Evolutionary conservation across 768 basidiomycete species (phyloP).

Genomic region (Auricularia heimuer): DNA sequence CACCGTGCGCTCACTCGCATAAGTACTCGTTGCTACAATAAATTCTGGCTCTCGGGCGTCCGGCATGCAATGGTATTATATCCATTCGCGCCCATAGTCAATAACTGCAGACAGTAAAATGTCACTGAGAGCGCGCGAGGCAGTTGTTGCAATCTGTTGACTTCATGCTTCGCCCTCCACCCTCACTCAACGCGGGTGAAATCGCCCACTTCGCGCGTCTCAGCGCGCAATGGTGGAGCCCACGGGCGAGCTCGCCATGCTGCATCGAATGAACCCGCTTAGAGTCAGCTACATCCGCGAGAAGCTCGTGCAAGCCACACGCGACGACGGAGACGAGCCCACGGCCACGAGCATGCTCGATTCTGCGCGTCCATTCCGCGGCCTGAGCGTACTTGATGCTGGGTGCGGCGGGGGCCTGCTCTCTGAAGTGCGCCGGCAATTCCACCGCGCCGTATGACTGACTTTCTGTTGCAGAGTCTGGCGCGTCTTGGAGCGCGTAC

Average conservation of each 20-base stretch:
- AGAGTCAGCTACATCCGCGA: conserved; percentile 74
- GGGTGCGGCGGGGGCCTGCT: conserved; percentile 94
- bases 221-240: conserved; percentile 94
- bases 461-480: conserved; percentile 49
- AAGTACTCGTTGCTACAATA: too few relatives aligned
- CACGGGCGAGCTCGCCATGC: conserved; percentile 73
- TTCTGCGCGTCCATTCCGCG: conserved; percentile 34
- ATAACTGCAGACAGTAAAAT: too few relatives aligned
- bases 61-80: too few relatives aligned
- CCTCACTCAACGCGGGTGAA: conserved; percentile 65
- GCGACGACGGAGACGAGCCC: conserved; percentile 30
- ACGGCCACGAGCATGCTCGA: not conserved
- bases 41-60: too few relatives aligned
- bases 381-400: conserved; percentile 73
- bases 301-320: conserved; percentile 55
- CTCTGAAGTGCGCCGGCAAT: conserved; percentile 55
- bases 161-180: not conserved
- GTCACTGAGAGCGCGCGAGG: too few relatives aligned
- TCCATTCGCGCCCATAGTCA: too few relatives aligned
- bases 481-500: conserved; percentile 83
- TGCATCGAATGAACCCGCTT: conserved; percentile 94
- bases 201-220: conserved; percentile 84
- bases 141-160: not conserved
- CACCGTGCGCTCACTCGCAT: too few relatives aligned
- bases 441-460: not conserved